Evolutionary conservation across 2,329 filamentous ascomycete species (phyloP).

Genomic region (Aspergillus jensenii): DNA sequence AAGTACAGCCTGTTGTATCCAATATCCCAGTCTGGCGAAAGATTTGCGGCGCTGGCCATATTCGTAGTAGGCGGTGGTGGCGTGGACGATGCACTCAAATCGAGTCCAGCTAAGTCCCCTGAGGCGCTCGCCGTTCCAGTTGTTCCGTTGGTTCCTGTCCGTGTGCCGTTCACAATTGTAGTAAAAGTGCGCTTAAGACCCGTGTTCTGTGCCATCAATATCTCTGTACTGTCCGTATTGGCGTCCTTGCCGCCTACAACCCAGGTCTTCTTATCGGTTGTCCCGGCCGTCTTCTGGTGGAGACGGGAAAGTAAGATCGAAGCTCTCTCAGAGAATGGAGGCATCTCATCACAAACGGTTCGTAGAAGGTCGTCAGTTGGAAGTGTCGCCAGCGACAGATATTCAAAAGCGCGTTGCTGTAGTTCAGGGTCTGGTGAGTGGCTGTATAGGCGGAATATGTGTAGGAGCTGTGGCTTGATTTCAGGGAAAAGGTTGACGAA

Average conservation of each 20-base stretch:
- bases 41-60: slow-evolving; percentile 84
- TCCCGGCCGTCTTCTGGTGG: slow-evolving; percentile 90
- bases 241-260: slow-evolving; percentile 96
- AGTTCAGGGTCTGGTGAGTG: slow-evolving; percentile 93
- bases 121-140: slow-evolving; percentile 45
- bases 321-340: slow-evolving; percentile 90
- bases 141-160: slow-evolving; percentile 35
- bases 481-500: slow-evolving; percentile 98
- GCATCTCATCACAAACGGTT: slow-evolving; percentile 98
- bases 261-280: slow-evolving; percentile 95
- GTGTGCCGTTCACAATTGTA: slow-evolving; percentile 47
- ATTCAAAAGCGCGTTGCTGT: slow-evolving; percentile 95
- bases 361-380: slow-evolving; percentile 88
- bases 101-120: slow-evolving; percentile 77
- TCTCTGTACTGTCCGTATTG: slow-evolving; percentile 76
- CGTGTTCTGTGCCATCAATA: slow-evolving; percentile 75
- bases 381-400: slow-evolving; percentile 79
- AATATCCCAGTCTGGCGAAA: slow-evolving; percentile 91
- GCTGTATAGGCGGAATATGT: slow-evolving; percentile 88
- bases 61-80: slow-evolving; percentile 70
- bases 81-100: slow-evolving; percentile 64
- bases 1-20: slow-evolving; percentile 84
- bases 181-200: slow-evolving; percentile 86
- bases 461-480: slow-evolving; percentile 91
- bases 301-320: slow-evolving; percentile 88